Evolutionary conservation across 805 yeast species (phyloP), one percentile per base, ranked within the genome.

Genomic region (Metschnikowia lunata): DNA sequence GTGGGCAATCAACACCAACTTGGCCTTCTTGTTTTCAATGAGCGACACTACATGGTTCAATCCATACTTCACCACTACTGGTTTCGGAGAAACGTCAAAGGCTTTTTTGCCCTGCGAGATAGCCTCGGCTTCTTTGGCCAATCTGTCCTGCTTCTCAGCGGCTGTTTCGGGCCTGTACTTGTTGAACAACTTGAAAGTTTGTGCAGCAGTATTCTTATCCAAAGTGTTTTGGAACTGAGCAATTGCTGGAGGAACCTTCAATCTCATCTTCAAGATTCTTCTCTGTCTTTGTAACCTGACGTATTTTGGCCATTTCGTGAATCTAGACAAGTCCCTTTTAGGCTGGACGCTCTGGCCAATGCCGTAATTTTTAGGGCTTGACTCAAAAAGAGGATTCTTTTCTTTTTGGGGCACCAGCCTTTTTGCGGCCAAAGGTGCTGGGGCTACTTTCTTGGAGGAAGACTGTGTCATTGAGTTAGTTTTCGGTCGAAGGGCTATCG

Each of bases 231-330:
- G 89, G 85, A 91, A 91, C 79, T 91, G 99, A 57, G 98, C 82
- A 70, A 91, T 83, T 58, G 98, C 85, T 68, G 99, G 99, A 61
- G 99, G 99, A 70, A 91, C 99, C 85, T 93, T 91, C 71, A 91
- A 82, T 85, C 99, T 90, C 75, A 90, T 72, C 64, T 83, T 78
- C 72, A 91, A 81, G 72, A 91, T 85, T 83, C 91, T 91, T 85
- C 85, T 91, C 79, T 93, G 98, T 83, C 99, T 90, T 81, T 91
- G 99, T 62, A 93, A 79, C 79, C 96, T 88, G 61, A 91, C 93
- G 73, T 91, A 89, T 76, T 86, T 93, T 69, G 99, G 99, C 99
- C 99, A 93, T 76, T 86, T 93, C 69, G 91, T 98, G 73, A 87
- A 90, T 76, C 98, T 89, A 51, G 95, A 78, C 69, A 93, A 82